Evolutionary conservation across 2,329 filamentous ascomycete species (phyloP), one percentile per base, ranked within the genome.

Genomic region (Ilyonectria mors-panacis): DNA sequence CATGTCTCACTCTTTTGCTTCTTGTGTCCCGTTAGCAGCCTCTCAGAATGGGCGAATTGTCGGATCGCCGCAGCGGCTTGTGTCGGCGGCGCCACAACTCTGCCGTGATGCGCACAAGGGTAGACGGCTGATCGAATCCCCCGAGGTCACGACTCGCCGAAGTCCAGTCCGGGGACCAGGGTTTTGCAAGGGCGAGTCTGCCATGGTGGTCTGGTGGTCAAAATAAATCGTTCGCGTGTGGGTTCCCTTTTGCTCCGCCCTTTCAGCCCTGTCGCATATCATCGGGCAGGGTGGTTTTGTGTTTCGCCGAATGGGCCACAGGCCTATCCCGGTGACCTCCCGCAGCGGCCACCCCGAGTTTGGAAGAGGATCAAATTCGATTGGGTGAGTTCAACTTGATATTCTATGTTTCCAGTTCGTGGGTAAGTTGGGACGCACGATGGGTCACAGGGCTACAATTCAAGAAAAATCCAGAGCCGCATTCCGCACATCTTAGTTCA

Each of bases 1-100:
- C 59, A 63, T 57, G 59, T 63, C 59, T 57, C 53, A 57, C 59
- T 21, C 30, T 37, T 42, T 23, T 19, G 13, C 42, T 48, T 30
- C 39, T 57, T 37, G 51, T 33, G 42, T 39, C 39, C 42, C 51
- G 26, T 13, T 15, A 9, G n/a, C n/a, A 42, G 51, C 59, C 59
- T 44, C 51, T 57, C 44, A 63, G 30, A 19, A 48, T 44, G 39
- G 12, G 42, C n/a, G 42, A 19, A 56, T 37, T 13, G 33, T 17
- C 21, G 21, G 51, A 56, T 63, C 59, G 37, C 55, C 30, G 53
- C 21, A 23, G 45, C 47, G 39, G 51, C 35, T 28, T 13, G 28
- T 48, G 47, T 28, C 45, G 51, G 42, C 30, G 35, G 35, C 53
- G 59, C 59, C 44, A 63, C 59, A 23, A 50, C 37, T 50, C 42